Percentiles rank a stretch among this genome's conserved stretches.
Evolutionary conservation across 768 basidiomycete genomes (phyloP).

Genomic region (Suillus lakei): DNA sequence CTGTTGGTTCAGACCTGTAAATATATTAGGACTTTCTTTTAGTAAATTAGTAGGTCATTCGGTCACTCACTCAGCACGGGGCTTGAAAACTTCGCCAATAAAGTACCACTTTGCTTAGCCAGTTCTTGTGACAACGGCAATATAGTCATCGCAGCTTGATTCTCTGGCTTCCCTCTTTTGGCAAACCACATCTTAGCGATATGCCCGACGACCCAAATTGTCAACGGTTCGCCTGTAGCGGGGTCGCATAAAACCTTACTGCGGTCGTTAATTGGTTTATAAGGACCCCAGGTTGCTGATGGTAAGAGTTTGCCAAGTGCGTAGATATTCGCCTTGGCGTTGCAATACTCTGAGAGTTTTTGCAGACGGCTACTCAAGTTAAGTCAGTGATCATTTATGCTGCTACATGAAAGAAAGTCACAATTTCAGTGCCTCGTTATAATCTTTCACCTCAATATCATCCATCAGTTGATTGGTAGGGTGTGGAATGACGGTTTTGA

Average conservation of each 20-base stretch:
- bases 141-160: not conserved
- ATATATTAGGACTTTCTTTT: too few relatives aligned
- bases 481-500: too few relatives aligned
- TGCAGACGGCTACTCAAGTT: too few relatives aligned
- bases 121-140: not conserved
- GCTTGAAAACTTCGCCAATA: not conserved
- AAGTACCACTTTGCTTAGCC: fast-evolving
- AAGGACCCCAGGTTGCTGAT: not conserved
- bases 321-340: not conserved
- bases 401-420: too few relatives aligned
- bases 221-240: not conserved
- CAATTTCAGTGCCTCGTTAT: too few relatives aligned
- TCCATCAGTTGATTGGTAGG: too few relatives aligned
- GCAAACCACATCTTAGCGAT: not conserved
- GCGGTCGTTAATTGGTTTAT: not conserved
- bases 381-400: too few relatives aligned
- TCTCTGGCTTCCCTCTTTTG: not conserved
- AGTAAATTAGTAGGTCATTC: too few relatives aligned
- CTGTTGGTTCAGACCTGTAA: too few relatives aligned
- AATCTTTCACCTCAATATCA: too few relatives aligned
- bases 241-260: not conserved
- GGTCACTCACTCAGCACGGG: not conserved
- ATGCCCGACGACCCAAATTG: not conserved
- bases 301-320: not conserved
- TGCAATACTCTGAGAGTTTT: not conserved